Evolutionary conservation across 805 yeast genomes (phyloP), one percentile per base, ranked within the genome.

Genomic region (Jamesozyma hellenica): DNA sequence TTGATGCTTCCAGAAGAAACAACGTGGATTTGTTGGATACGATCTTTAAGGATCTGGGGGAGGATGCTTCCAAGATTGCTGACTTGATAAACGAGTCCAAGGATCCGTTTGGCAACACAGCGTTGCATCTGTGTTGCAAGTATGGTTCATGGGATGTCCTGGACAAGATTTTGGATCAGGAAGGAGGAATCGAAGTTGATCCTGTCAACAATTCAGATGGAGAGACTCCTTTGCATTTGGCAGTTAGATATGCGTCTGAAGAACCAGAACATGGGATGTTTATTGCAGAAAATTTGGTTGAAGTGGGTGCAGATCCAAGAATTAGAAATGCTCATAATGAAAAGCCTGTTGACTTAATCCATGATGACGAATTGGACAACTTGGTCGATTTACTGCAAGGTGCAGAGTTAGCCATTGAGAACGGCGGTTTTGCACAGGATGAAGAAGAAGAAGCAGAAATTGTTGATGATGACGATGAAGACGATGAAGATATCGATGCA

Each of bases 1-100:
- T 92, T 32, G 96, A 90, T 49, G 79, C 90, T 3, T 79, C 94
- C 8, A 77, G 97, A 56, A 71, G 96, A 61, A 83, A 90, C 67
- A 92, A 90, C 58, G 71, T 76, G 3, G 94, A 85, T 45, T 71
- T 90, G 37, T 63, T 87, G 34, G 67, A 72, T 26, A 65, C 73
- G 15, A 71, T 87, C 38, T 62, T 80, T 26, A 63, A 63, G 17
- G 71, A 64, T 8, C 55, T 70, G 29, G 60, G 53, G 21, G 60
- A 64, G 39, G 56, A 58, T 36, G 40, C 49, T 3, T 50, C 42
- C 11, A 57, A 56, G 38, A 53, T 70, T 12, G 67, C 75, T 1
- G 57, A 55, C 7, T 56, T 85, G 41, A 71, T 90, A 55, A 92
- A 92, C 61, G 57, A 67, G 8, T 68, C 94, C 14, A 72, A 67